phyloP scores from a whole-genome alignment of 495 filamentous ascomycete species.

The Pseudevernia furfuracea region DNA sequence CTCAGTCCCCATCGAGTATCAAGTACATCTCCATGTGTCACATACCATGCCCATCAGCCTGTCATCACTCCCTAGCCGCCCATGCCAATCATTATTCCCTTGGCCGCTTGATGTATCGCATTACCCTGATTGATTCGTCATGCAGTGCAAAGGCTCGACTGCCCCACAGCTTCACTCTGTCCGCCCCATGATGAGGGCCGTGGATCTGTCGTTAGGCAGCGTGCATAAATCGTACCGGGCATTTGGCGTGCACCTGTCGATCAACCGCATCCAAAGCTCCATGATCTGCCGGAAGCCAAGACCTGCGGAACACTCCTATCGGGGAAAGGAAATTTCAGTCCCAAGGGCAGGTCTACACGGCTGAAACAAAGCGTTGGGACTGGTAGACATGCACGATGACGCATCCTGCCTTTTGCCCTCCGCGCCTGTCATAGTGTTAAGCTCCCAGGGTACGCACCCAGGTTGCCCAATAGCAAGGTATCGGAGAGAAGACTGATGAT shows the following conservation, averaged over 20 bases:
- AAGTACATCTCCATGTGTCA: not conserved
- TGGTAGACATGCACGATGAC: not conserved
- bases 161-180: not conserved
- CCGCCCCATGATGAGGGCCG: not conserved
- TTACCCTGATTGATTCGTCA: not conserved
- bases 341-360: not conserved
- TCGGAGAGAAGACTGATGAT: not conserved
- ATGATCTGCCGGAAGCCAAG: slow-evolving; percentile 2
- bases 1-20: not conserved
- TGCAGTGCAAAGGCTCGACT: not conserved
- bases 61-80: not conserved
- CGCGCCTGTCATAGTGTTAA: not conserved
- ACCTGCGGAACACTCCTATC: not conserved
- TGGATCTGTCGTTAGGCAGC: not conserved
- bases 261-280: not conserved
- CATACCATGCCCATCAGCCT: not conserved
- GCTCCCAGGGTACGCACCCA: not conserved
- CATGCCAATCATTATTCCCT: too few species aligned
- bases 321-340: not conserved
- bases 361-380: slow-evolving; percentile 1
- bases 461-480: not conserved
- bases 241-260: not conserved
- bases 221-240: not conserved
- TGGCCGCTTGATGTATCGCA: not conserved
- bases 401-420: not conserved